These are phyloP conservation scores for Rubroshorea leprosula DNA, from an alignment of 345 rosid genomes.

Conservation along the genomic window DNA sequence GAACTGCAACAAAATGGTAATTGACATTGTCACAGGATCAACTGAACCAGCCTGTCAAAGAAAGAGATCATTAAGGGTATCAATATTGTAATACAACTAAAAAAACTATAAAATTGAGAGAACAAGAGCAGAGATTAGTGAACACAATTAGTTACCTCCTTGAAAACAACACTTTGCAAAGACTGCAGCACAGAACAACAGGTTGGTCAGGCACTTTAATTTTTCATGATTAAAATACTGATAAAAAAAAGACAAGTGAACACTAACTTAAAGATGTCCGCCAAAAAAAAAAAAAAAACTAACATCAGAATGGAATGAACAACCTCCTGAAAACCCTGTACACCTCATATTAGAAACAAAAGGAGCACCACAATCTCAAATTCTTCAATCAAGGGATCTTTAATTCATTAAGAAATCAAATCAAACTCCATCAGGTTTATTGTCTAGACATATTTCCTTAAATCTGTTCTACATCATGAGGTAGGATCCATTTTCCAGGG, in stretches of 20 bases:
- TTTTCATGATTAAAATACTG: conserved; percentile 4
- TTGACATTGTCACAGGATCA: conserved; percentile 89
- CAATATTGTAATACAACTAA: conserved; percentile 8
- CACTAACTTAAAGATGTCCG: background rate
- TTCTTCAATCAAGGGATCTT: background rate
- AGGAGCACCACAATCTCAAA: background rate
- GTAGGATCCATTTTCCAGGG: too few species aligned
- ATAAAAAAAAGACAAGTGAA: conserved; percentile 2
- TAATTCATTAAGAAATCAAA: background rate
- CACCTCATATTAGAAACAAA: background rate
- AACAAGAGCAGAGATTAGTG: conserved; percentile 3
- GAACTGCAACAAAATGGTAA: conserved; percentile 79
- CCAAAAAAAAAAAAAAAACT: background rate
- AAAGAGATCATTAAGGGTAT: conserved; percentile 16
- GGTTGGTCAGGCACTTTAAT: conserved; percentile 18
- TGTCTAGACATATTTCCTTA: too few species aligned
- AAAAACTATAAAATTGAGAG: background rate
- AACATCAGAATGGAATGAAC: background rate
- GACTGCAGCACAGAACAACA: conserved; percentile 55
- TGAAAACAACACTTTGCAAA: conserved; percentile 93
- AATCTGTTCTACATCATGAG: too few species aligned
- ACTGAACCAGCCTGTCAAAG: conserved; percentile 82
- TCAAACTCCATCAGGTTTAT: too few species aligned
- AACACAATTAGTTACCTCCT: conserved; percentile 51
- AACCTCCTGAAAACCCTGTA: background rate